Conservation (phyloP, 192 early-diverging fungal species). For the Coemansia umbellata region DNA sequence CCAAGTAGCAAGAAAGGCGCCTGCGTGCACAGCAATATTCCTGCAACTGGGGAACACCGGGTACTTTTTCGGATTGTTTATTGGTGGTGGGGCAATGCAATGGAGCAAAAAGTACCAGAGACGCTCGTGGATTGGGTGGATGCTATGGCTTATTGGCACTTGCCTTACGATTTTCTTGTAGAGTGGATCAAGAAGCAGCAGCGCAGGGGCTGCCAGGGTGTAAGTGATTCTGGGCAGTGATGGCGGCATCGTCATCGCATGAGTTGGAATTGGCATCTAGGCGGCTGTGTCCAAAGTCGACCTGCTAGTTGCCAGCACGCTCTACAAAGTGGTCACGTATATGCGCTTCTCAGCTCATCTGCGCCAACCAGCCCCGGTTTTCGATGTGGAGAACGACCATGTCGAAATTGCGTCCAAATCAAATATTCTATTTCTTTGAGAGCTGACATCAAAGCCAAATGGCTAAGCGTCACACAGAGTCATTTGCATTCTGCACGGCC, state of each 20-base stretch:
- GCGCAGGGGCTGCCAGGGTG: slow-evolving; percentile 40
- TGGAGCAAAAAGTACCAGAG: slow-evolving; percentile 30
- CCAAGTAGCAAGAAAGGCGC: slow-evolving; percentile 33
- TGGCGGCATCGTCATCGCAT: slow-evolving; percentile 39
- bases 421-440: slow-evolving; percentile 81
- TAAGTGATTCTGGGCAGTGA: slow-evolving; percentile 31
- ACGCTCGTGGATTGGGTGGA: slow-evolving; percentile 45
- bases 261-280: slow-evolving; percentile 42
- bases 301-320: slow-evolving; percentile 39
- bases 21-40: slow-evolving; percentile 38
- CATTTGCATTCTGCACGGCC: slow-evolving; percentile 64
- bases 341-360: slow-evolving; percentile 62
- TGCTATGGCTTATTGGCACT: slow-evolving; percentile 27
- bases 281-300: slow-evolving; percentile 28
- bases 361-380: slow-evolving; percentile 63
- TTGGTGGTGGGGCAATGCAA: slow-evolving; percentile 50
- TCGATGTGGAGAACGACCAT: slow-evolving; percentile 60
- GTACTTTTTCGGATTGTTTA: slow-evolving; percentile 34
- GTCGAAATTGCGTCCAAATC: slow-evolving; percentile 78
- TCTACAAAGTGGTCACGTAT: slow-evolving; percentile 43
- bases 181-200: slow-evolving; percentile 15
- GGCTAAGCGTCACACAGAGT: slow-evolving; percentile 73
- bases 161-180: slow-evolving; percentile 43
- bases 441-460: slow-evolving; percentile 82
- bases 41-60: slow-evolving; percentile 37